Base-by-base conservation (phyloP, 768 basidiomycete genomes). In the Termitomyces eurrhizus region DNA sequence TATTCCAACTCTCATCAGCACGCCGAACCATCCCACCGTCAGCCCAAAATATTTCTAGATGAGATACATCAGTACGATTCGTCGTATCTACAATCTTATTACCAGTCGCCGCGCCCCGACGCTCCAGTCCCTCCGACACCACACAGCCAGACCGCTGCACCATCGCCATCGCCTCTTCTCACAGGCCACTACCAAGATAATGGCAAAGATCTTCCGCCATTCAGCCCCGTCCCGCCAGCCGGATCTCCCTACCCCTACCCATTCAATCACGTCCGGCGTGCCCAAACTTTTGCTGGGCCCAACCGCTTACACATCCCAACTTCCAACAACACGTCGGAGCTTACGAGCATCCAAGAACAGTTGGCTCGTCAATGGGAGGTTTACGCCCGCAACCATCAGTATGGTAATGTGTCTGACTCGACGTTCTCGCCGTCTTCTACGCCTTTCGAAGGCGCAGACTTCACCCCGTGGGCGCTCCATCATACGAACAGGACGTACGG, bases 191-290 rank as follows among this genome's bases (percentile, higher is more conserved):
- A 81, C 51, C 77, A 75, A 14, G 72, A 71, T 33, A 59, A 71
- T 55, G 73, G 71, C 44, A 73, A 78, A 59, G 71, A 74, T 5
- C 67, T 75, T 36, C 75, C 76, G 1, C 74, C 77, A 0, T 80
- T 78, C 64, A 86, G 83, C 62, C 83, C 86, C 0, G 75, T 83
- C 2, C 77, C 78, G 9, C 82, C 82, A 6, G 81, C 76, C 5
- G 89, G 90, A 9, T 92, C 91, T 4, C 91, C 91, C 2, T 92
- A 90, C 61, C 91, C 90, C 0, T 89, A 85, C 69, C 89, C 89
- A 0, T 93, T 86, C 73, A 79, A 81, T 16, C 90, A 91, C 59
- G 85, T 92, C 48, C 84, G 83, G 26, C 83, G 90, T 0, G 79
- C 78, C 49, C 70, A 80, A 49, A 69, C 73, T 9, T 78, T 77